Evolutionary conservation across 192 early-diverging fungal species (phyloP).

Genomic region (Phycomyces blakesleeanus): DNA sequence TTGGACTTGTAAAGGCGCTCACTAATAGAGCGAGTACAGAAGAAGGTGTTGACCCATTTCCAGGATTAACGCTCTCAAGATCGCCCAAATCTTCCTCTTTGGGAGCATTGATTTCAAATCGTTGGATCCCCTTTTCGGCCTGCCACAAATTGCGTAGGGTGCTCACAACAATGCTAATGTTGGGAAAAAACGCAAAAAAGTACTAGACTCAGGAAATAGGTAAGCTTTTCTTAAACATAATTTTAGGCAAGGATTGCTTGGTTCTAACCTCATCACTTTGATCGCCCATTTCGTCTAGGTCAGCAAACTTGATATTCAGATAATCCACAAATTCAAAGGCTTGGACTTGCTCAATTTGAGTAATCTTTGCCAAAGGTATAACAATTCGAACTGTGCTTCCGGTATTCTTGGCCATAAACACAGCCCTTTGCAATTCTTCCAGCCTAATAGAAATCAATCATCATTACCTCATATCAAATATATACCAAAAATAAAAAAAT

Average conservation of each 20-base stretch:
- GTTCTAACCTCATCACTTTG: constrained; percentile 16
- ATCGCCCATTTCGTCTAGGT: constrained; percentile 35
- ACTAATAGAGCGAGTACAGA: constrained; percentile 11
- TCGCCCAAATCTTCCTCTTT: neutral
- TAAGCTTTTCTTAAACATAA: neutral
- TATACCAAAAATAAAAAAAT: no score
- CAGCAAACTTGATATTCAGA: constrained; percentile 47
- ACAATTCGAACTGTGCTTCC: constrained; percentile 57
- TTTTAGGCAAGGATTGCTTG: no score
- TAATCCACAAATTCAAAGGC: constrained; percentile 48
- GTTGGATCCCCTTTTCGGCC: neutral
- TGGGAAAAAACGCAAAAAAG: constrained; percentile 59
- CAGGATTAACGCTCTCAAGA: no score
- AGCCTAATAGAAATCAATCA: constrained; percentile 26
- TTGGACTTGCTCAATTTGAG: constrained; percentile 44
- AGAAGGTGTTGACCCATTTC: constrained; percentile 4
- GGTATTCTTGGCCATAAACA: constrained; percentile 53
- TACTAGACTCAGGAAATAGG: constrained; percentile 36
- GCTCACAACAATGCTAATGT: constrained; percentile 34
- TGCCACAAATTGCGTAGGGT: constrained; percentile 21
- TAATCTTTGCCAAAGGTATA: constrained; percentile 52
- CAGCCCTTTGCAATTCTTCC: constrained; percentile 47
- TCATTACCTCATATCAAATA: neutral
- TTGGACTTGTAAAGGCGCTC: neutral
- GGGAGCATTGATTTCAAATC: neutral